phyloP scores from a whole-genome alignment of 1,139 yeast genomes.

The Blastobotrys capitulatus region DNA sequence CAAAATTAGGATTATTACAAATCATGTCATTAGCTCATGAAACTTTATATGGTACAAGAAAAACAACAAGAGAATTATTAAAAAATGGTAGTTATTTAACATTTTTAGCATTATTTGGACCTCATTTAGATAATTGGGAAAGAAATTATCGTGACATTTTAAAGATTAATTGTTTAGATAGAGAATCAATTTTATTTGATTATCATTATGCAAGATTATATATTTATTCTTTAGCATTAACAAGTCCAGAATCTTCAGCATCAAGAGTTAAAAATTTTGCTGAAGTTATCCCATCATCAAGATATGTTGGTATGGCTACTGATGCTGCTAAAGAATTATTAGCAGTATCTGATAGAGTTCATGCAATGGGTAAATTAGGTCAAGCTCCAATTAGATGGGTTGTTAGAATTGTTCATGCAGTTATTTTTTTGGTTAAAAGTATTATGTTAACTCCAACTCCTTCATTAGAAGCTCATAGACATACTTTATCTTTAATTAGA shows the following conservation, averaged over 20 bases:
- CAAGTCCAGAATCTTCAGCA: constrained; percentile 17
- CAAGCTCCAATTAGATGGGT: constrained; percentile 92
- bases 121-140: constrained; percentile 76
- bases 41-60: constrained; percentile 53
- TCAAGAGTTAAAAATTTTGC: constrained; percentile 46
- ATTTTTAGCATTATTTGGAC: constrained; percentile 64
- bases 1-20: constrained; percentile 71
- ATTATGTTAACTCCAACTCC: constrained; percentile 47
- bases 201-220: constrained; percentile 79
- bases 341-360: constrained; percentile 65
- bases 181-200: constrained; percentile 73
- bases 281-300: constrained; percentile 68
- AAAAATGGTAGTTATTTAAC: constrained; percentile 59
- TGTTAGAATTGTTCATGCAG: constrained; percentile 81
- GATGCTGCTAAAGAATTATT: constrained; percentile 79
- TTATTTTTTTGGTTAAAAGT: constrained; percentile 84
- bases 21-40: constrained; percentile 82
- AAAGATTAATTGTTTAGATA: constrained; percentile 50
- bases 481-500: constrained; percentile 61
- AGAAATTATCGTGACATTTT: constrained; percentile 53
- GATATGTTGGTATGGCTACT: constrained; percentile 76
- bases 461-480: constrained; percentile 42
- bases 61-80: constrained; percentile 33
- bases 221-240: constrained; percentile 72
- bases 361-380: constrained; percentile 52